Conservation (phyloP, 495 filamentous ascomycete genomes). For the Niebla homalea region DNA sequence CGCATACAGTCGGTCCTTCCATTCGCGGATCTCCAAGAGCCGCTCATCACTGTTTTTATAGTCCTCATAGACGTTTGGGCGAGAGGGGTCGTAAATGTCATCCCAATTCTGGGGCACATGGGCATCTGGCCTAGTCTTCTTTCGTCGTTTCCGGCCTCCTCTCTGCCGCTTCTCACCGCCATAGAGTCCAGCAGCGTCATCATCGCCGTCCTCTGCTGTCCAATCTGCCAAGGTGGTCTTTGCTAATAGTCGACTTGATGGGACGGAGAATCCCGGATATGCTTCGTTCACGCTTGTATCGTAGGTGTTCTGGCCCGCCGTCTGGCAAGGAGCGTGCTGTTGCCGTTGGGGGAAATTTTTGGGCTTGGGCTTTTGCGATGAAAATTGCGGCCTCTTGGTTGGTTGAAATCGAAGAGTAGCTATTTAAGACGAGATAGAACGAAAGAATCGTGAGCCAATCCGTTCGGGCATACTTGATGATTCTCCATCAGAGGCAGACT, state of each 20-base stretch:
- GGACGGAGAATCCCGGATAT: neutral
- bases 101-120: constrained; percentile 69
- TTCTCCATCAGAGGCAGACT: constrained; percentile 20
- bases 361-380: constrained; percentile 56
- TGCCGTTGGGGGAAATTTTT: constrained; percentile 30
- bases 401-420: constrained; percentile 82
- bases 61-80: constrained; percentile 77
- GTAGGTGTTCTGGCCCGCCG: neutral
- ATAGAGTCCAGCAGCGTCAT: constrained; percentile 55
- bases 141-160: constrained; percentile 76
- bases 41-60: constrained; percentile 80
- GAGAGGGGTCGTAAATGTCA: constrained; percentile 76
- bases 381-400: constrained; percentile 58
- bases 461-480: constrained; percentile 17
- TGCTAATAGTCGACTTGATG: constrained; percentile 13
- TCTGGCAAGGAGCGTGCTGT: constrained; percentile 16
- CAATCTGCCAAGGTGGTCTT: constrained; percentile 77
- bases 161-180: constrained; percentile 52
- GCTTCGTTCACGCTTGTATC: too few relatives aligned
- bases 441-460: constrained; percentile 36
- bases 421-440: constrained; percentile 25
- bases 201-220: constrained; percentile 56
- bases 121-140: constrained; percentile 56
- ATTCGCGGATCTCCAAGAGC: constrained; percentile 65
- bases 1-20: constrained; percentile 75